Base-by-base conservation (phyloP, 208 protist species). In the Leishmania martiniquensis region DNA sequence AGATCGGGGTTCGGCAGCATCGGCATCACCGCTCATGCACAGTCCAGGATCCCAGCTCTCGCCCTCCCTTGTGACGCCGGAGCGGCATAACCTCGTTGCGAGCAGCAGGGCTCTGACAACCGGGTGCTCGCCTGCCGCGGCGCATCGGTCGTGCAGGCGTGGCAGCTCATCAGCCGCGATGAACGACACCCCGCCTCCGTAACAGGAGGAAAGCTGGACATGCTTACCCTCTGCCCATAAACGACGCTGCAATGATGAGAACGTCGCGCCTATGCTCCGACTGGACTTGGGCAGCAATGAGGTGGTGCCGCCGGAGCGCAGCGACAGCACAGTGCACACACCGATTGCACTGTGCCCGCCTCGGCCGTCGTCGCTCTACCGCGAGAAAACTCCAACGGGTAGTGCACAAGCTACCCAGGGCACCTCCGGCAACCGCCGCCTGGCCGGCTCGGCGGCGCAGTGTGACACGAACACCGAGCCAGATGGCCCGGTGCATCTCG, bases 101-200 rank as follows among this genome's bases (percentile, higher is more conserved):
- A 71, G 10, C 51, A 76, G 72, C 65, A 42, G 22, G 29, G 63
- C 63, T 44, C 29, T 44, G 29, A 54, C 63, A 25, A 63, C 63
- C 0, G 47, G 59, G 52, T 45, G 63, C n/a, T 77, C 77, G 34
- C 71, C 63, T 7, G 63, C 77, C n/a, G 51, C 72, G 29, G 70
- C 65, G 42, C 62, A 63, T 45, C 72, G 47, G 39, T 71, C 66
- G 65, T 45, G 60, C 69, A 62, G 54, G 37, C 72, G 77, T 20
- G 77, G 47, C 77, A 76, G 77, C 77, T 44, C 51, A 29, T 82
- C 77, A 22, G 57, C 74, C 32, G 60, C 63, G 39, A 62, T 82
- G 77, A 63, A 52, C 32, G 77, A 82, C 60, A 60, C 71, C 13
- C 63, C 69, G 37, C 57, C 55, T 10, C 67, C 17, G 42, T 4